Base-by-base conservation (phyloP, 768 basidiomycete species). In the Cystobasidiopsis lactophilus region DNA sequence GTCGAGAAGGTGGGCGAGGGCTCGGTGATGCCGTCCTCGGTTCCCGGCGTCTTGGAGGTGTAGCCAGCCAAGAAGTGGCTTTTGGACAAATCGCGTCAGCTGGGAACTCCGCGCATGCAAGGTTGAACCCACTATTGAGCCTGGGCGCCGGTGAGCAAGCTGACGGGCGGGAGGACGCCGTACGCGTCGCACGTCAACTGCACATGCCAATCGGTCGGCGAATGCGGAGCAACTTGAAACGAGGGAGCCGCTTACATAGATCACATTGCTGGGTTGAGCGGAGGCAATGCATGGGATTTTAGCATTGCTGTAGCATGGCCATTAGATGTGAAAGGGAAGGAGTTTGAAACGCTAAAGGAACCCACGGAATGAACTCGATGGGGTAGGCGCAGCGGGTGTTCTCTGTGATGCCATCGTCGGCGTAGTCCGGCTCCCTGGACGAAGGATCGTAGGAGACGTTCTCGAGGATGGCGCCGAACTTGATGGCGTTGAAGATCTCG, bases 1-100 rank as follows among this genome's bases (percentile, higher is more conserved):
- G 89, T 95, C 19, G 88, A 93, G 77, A 98, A 98, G 39, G 93
- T 96, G 23, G 93, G 93, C 58, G 91, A 89, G 54, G 93, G 93
- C 67, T 98, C 93, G 41, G 93, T 74, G 27, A 98, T 83, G 65
- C 91, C 91, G 63, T 95, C 91, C 66, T 96, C 91, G 3, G 91
- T 96, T 44, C 60, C 60, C n/a, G 58, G 58, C 27, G 89, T 96
- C 75, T 96, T 96, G 59, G 63, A 66, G 51, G 63, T 62, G 62
- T 49, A 98, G 49, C 89, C 89, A 54, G 52, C 49, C 24, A 60
- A 37, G 57, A 57, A 63, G 58, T 58, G 61, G 62, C 48, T 50
- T 16, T 5, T 29, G 29, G 14, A 9, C 11, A 21, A 38, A 35
- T 35, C 33, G 16, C 11, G 16, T n/a, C 31, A n/a, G 33, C 30